Percentiles rank a stretch among this genome's conserved stretches.
Evolutionary conservation across 164 flowering plant species (phyloP).

Genomic region (Berberis vulgaris): DNA sequence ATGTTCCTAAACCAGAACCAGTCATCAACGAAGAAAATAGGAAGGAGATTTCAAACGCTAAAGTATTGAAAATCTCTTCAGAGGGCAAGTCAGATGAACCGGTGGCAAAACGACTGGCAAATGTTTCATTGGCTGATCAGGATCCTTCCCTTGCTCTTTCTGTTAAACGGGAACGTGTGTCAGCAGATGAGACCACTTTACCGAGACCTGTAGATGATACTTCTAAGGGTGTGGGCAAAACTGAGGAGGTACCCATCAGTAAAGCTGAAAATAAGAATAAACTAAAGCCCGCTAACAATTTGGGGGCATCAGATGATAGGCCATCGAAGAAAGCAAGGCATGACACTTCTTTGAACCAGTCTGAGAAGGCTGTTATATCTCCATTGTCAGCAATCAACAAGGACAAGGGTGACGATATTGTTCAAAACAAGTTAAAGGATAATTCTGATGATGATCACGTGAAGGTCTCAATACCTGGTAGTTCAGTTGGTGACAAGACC

Average conservation of each 20-base stretch:
- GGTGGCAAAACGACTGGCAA: background rate
- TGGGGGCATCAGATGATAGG: constrained; percentile 19
- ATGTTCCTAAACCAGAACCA: background rate
- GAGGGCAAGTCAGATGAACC: constrained; percentile 1
- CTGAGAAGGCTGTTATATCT: constrained; percentile 10
- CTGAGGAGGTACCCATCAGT: constrained; percentile 6
- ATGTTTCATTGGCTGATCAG: constrained; percentile 7
- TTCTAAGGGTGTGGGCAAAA: constrained; percentile 8
- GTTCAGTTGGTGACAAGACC: constrained; percentile 14
- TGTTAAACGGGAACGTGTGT: constrained; percentile 6
- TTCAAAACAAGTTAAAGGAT: background rate
- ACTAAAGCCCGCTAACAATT: constrained; percentile 15
- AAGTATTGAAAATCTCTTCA: background rate
- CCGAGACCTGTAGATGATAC: background rate
- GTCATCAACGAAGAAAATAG: background rate
- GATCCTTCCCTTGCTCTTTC: constrained; percentile 6
- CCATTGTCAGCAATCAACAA: constrained; percentile 7
- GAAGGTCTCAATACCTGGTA: constrained; percentile 6
- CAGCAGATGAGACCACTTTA: constrained; percentile 1
- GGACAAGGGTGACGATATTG: constrained; percentile 8
- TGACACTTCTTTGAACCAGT: constrained; percentile 20
- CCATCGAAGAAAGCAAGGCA: constrained; percentile 36
- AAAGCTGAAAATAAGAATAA: constrained; percentile 15
- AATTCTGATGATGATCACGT: constrained; percentile 10
- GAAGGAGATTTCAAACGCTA: constrained; percentile 10